Base-by-base conservation (phyloP, 2,329 filamentous ascomycete species). In the Conoideocrella luteorostrata region DNA sequence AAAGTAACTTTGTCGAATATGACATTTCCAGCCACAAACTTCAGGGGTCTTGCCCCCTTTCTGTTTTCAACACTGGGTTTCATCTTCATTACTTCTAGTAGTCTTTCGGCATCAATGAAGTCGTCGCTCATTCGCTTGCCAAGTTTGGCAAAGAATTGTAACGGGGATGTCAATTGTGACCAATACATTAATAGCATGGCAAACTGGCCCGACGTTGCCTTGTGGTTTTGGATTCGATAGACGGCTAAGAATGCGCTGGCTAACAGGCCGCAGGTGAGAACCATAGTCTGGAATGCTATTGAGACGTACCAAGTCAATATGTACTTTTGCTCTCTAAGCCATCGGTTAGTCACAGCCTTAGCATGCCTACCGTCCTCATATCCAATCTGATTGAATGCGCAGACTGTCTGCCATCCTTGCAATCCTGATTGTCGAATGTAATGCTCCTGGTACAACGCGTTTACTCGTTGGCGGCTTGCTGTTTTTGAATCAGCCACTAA, bases 151-250 rank as follows among this genome's bases (percentile, higher is more conserved):
- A 88, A 87, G 61, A 85, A 87, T 51, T 81, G 81, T 42, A 88
- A 70, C 2, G 84, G 84, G 2, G 77, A 74, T 35, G 84, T 83
- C 29, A 88, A 70, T 55, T 88, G 84, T 15, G 76, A 75, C 82
- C 86, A 86, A 60, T 88, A 88, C 42, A 82, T 83, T 47, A 88
- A 65, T 13, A 88, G 68, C 63, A 82, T 78, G 44, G 85, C 79
- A 52, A 88, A 87, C 50, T 84, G 74, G 44, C 84, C 84, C 10
- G 84, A 69, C 5, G 76, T 77, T 4, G 77, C 74, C 41, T 74
- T 63, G 2, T 73, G 74, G n/a, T 70, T 72, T 2, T 74, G 80
- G 43, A 88, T 81, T 49, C 85, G 82, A 57, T 80, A 84, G 1
- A 80, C 74, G 2, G 76, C 76, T 32, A 80, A 52, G 52, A 78